phyloP scores from a whole-genome alignment of 805 yeast genomes.

The Nakazawaea laoshanensis region DNA sequence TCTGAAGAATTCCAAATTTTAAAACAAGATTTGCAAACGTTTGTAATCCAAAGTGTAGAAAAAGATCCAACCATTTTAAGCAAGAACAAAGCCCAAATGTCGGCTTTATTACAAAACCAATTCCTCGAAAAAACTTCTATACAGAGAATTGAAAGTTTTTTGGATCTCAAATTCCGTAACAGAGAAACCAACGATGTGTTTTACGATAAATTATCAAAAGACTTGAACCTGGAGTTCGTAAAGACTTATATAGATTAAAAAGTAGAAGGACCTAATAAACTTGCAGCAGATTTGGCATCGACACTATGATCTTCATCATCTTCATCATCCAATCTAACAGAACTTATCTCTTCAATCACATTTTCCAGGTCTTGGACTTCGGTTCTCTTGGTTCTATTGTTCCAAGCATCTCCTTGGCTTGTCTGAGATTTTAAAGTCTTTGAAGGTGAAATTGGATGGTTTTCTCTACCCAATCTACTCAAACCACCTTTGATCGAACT shows the following conservation, averaged over 20 bases:
- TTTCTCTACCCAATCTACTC: conserved; percentile 72
- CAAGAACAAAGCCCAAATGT: conserved; percentile 34
- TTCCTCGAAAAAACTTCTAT: conserved; percentile 18
- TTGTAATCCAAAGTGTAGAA: conserved; percentile 31
- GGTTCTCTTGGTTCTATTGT: conserved; percentile 20
- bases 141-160: conserved; percentile 9
- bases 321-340: conserved; percentile 5
- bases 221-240: conserved; percentile 7
- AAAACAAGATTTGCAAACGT: conserved; percentile 28
- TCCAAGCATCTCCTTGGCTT: conserved; percentile 29
- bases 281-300: conserved; percentile 82
- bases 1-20: conserved; percentile 33
- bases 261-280: conserved; percentile 67
- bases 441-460: conserved; percentile 29
- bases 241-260: conserved; percentile 27
- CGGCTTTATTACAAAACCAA: conserved; percentile 37
- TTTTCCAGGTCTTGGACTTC: conserved; percentile 11
- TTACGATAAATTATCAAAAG: conserved; percentile 4
- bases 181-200: conserved; percentile 3
- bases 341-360: conserved; percentile 1
- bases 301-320: conserved; percentile 32
- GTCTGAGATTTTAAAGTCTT: conserved; percentile 34
- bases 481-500: conserved; percentile 56
- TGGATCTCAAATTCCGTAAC: conserved; percentile 3
- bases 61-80: conserved; percentile 32